Evolutionary conservation across 352 stramenopile species (phyloP), one percentile per base, ranked within the genome.

Genomic region (Pythium rishiriense): DNA sequence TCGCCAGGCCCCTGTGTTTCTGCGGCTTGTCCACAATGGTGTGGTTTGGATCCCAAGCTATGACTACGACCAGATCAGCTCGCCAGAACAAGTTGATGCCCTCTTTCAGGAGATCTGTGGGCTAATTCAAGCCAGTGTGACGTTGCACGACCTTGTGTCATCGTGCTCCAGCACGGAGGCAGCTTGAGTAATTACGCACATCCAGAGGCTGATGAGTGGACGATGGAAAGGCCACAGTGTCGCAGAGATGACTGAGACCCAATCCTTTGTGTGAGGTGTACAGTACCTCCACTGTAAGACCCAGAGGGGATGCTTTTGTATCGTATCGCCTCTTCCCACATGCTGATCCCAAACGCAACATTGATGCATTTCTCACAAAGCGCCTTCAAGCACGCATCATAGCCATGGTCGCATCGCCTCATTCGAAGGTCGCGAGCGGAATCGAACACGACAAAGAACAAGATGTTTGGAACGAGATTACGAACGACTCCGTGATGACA

Each of bases 1-100:
- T 57, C 75, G 83, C 25, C 59, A 67, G n/a, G 60, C 77, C 2
- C 78, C 83, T n/a, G 81, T 90, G 25, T 91, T 90, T 53, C 64
- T 93, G 28, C 81, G 85, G 8, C 57, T 91, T 26, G 81, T 89
- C n/a, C 77, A 79, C 33, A 69, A 82, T 47, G 85, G 82, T 9
- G 47, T 92, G 25, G 74, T 93, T 22, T 93, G 84, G 84, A 85
- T 91, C 24, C 78, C 84, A 0, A 76, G 84, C 57, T 91, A 91
- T 61, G 79, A 88, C 58, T 89, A 93, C 56, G 81, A 93, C 33
- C 68, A 81, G 50, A 72, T 78, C n/a, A 74, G 66, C 17, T 76
- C 83, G 33, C 58, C 53, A 26, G 46, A 69, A 11, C 62, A 65
- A 26, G 54, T 70, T 7, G 22, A 65, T 4, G 58, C 61, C 12